Evolutionary conservation across 192 early-diverging fungal species (phyloP), one percentile per base, ranked within the genome.

Genomic region (Coemansia sp.): DNA sequence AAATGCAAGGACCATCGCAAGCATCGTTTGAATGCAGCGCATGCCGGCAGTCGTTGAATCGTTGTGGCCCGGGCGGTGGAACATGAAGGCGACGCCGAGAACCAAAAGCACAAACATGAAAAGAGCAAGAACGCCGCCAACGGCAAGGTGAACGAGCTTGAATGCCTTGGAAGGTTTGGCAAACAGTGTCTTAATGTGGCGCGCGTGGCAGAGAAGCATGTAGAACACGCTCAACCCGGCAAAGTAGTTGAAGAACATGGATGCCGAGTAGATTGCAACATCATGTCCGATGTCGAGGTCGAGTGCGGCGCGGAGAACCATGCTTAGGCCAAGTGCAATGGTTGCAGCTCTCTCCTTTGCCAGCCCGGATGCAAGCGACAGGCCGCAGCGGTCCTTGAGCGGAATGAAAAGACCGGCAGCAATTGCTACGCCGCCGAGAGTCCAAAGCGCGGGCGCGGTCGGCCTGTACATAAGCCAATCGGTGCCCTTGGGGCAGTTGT

Each of bases 391-490:
- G 51, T 26, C 26, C 24, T 9, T 23, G 6, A 53, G 24, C 8
- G 51, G 51, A 53, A 53, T 53, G 16, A 52, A 35, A 46, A 41
- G 44, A 15, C 44, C 46, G 15, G 44, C 48, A 21, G 35, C 64
- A 14, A 62, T 23, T 21, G 57, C 51, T 12, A 69, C 20, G 21
- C 67, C 64, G 30, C 73, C 63, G 14, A 66, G 41, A 2, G 52
- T 33, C 73, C 73, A 75, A 0, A 63, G 67, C n/a, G 63, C 68
- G 20, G 45, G 63, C 14, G 52, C 48, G 58, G 36, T 75, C 51
- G 73, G 73, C 2, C 45, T 43, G 24, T 45, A 51, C 14, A 44
- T 56, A 15, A 75, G 73, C 73, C 68, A 70, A 53, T 75, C 73
- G 23, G 56, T 39, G 8, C n/a, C 44, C 15, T 35, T 14, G 21